Evolutionary conservation across 371 early-diverging fungal genomes (phyloP), one percentile per base, ranked within the genome.

Genomic region (Chytridiales sp.): DNA sequence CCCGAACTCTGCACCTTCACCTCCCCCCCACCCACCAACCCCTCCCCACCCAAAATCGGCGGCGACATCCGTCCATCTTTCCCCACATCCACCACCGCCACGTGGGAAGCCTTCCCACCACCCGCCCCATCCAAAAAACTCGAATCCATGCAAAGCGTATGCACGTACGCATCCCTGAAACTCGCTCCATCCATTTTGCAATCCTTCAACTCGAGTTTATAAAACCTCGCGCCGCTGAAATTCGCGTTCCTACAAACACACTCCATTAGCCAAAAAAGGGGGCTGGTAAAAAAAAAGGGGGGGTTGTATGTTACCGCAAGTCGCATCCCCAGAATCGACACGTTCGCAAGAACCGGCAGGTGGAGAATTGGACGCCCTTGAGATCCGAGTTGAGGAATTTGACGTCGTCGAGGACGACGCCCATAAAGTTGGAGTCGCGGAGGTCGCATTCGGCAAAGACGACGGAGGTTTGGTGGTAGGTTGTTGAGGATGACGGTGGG

Each of bases 321-420:
- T 52, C 52, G 39, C 52, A 52, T 6, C 24, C 21, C 32, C 32
- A n/a, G 24, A 52, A 52, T n/a, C 30, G 8, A 17, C 36, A 17
- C 39, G 52, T 21, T 17, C 52, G n/a, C 8, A 52, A 38, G 24
- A 52, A 52, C 30, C 39, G 8, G 22, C 52, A 52, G 5, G 6
- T 5, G 11, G n/a, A 6, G 38, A 52, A 52, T 8, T 35, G 32
- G 15, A 26, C 38, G 8, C 30, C 52, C 17, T 17, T 8, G 19
- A 36, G 19, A 26, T 52, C 39, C 19, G 17, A 52, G 30, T 24
- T 13, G 4, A 21, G 13, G 9, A n/a, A 52, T 13, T 26, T 31
- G 52, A 34, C 32, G 24, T 52, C 52, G 52, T 52, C 52, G 19
- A 52, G 39, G 11, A 52, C 52, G 30, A 52, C 26, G 38, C 38